These are phyloP conservation scores for Tetrapyrgos nigripes DNA, from an alignment of 1,284 basidiomycete species.

Conservation along the genomic window DNA sequence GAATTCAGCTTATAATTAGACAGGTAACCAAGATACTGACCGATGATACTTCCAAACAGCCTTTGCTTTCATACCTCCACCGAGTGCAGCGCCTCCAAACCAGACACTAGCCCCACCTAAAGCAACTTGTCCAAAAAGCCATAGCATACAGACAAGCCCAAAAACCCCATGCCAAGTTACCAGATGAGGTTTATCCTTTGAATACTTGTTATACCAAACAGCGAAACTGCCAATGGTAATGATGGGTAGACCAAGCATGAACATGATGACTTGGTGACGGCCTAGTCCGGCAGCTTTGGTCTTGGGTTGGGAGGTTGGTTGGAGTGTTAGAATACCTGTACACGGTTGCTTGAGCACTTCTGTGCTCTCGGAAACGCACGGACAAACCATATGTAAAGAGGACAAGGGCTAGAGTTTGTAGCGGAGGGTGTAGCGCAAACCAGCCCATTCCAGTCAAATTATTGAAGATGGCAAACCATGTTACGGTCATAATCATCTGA, in stretches of 20 bases:
- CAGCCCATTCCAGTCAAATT: slow-evolving; percentile 56
- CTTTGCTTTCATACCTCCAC: slow-evolving; percentile 71
- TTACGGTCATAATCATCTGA: slow-evolving; percentile 52
- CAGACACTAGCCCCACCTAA: slow-evolving; percentile 74
- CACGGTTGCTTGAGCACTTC: neutral
- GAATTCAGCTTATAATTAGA: neutral
- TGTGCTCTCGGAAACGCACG: neutral
- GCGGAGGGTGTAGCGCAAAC: slow-evolving; percentile 70
- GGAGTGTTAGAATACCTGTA: slow-evolving; percentile 75
- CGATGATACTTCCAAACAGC: slow-evolving; percentile 79
- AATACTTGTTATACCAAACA: slow-evolving; percentile 61
- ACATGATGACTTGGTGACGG: slow-evolving; percentile 67
- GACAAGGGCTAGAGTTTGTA: slow-evolving; percentile 62
- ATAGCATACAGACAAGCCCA: slow-evolving; percentile 58
- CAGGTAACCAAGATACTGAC: slow-evolving; percentile 37
- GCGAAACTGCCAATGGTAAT: slow-evolving; percentile 60
- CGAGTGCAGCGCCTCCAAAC: slow-evolving; percentile 67
- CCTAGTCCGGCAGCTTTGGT: slow-evolving; percentile 69
- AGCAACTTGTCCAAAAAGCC: slow-evolving; percentile 60
- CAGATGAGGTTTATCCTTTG: slow-evolving; percentile 56
- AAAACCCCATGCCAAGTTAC: slow-evolving; percentile 74
- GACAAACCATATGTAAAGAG: slow-evolving; percentile 63
- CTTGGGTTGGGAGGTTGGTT: slow-evolving; percentile 70
- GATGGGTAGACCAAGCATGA: slow-evolving; percentile 57
- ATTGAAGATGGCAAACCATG: slow-evolving; percentile 63